Evolutionary conservation across 768 basidiomycete species (phyloP).

Genomic region (Lactifluus rugatus): DNA sequence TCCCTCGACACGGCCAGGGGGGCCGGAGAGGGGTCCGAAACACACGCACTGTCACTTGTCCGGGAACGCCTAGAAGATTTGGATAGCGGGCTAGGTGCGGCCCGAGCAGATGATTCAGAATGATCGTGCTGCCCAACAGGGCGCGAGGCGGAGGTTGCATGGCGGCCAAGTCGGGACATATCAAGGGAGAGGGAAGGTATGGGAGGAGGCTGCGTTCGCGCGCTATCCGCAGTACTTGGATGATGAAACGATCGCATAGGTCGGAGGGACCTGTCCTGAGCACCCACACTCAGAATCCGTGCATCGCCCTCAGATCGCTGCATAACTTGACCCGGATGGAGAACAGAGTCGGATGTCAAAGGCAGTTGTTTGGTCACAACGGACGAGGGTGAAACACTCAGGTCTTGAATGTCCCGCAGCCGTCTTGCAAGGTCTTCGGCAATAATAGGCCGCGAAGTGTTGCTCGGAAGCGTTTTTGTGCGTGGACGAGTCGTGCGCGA

Average conservation of each 20-base stretch:
- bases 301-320: constrained; percentile 21
- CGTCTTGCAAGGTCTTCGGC: constrained; percentile 19
- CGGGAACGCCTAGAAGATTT: constrained; percentile 18
- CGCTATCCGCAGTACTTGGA: constrained; percentile 29
- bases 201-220: background rate
- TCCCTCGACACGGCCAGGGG: constrained; percentile 3
- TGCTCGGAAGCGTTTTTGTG: constrained; percentile 17
- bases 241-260: constrained; percentile 56
- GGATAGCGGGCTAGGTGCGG: background rate
- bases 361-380: background rate
- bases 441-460: constrained; percentile 4
- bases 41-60: constrained; percentile 22
- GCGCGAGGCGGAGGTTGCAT: constrained; percentile 24
- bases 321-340: constrained; percentile 10
- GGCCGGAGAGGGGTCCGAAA: constrained; percentile 4
- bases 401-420: constrained; percentile 11
- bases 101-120: constrained; percentile 24
- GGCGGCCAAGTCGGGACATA: constrained; percentile 5
- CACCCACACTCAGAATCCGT: constrained; percentile 9
- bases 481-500: constrained; percentile 7
- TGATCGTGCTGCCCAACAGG: constrained; percentile 24
- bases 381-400: background rate
- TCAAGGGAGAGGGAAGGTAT: background rate
- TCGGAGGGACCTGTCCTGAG: constrained; percentile 30
- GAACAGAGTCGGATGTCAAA: background rate